phyloP scores from a whole-genome alignment of 108 stramenopile species.

The Schizochytrium sp. region DNA sequence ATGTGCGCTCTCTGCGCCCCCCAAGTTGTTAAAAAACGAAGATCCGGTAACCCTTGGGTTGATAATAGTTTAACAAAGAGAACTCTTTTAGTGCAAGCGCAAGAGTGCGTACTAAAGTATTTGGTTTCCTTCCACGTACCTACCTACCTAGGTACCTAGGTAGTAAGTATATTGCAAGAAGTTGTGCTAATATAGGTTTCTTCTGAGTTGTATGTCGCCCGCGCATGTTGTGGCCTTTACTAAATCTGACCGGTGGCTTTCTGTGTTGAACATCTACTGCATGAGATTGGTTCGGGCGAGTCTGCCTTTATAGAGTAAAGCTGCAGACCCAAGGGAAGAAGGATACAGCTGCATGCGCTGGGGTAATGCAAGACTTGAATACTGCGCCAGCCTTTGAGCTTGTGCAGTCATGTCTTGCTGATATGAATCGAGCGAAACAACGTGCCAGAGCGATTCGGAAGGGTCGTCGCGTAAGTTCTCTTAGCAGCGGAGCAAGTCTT shows the following conservation, averaged over 20 bases:
- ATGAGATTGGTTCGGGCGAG: too few relatives aligned
- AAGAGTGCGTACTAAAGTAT: too few relatives aligned
- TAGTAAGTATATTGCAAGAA: too few relatives aligned
- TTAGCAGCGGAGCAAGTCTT: neutral
- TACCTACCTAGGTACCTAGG: too few relatives aligned
- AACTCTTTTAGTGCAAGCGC: too few relatives aligned
- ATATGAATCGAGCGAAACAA: neutral
- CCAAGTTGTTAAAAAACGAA: neutral
- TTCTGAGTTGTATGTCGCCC: too few relatives aligned
- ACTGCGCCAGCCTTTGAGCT: neutral
- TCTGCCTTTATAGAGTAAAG: neutral
- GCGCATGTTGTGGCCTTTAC: too few relatives aligned
- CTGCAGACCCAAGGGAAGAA: neutral
- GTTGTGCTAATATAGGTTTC: too few relatives aligned
- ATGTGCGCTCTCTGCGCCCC: neutral
- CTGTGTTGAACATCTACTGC: too few relatives aligned
- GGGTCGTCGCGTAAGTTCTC: neutral
- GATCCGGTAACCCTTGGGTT: slow-evolving; percentile 34
- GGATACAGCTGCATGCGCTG: neutral
- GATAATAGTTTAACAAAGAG: too few relatives aligned
- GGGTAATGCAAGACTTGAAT: neutral
- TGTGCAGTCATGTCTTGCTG: neutral
- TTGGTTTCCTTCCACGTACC: too few relatives aligned
- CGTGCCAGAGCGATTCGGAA: neutral
- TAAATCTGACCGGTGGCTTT: too few relatives aligned